Conservation (phyloP, 2,329 filamentous ascomycete genomes). For the Fusarium ambrosium region DNA sequence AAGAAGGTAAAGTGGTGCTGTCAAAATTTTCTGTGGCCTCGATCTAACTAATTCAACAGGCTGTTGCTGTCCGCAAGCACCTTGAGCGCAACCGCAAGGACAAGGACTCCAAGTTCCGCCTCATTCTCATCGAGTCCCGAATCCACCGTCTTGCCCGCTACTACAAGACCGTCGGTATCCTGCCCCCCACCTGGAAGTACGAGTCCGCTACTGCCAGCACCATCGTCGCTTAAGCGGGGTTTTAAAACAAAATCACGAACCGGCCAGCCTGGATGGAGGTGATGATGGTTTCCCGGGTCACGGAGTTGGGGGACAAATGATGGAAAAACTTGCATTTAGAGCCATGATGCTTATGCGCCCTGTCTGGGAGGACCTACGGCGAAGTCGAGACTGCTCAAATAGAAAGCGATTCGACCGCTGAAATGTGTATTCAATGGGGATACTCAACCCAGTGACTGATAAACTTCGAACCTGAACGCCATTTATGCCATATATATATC, state of each 20-base stretch:
- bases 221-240: conserved; percentile 81
- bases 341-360: conserved; percentile 58
- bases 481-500: conserved; percentile 27
- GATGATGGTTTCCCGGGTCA: conserved; percentile 56
- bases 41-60: conserved; percentile 64
- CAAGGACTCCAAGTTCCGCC: conserved; percentile 99
- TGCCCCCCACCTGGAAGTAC: conserved; percentile 97
- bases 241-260: conserved; percentile 33
- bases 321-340: conserved; percentile 61
- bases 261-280: conserved; percentile 45
- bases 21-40: background rate
- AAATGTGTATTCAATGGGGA: conserved; percentile 47
- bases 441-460: conserved; percentile 44
- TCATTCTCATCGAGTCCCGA: conserved; percentile 99
- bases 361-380: conserved; percentile 50
- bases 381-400: conserved; percentile 51
- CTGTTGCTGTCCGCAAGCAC: conserved; percentile 99
- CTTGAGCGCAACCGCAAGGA: conserved; percentile 99
- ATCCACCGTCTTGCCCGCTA: conserved; percentile 99
- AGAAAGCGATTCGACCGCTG: conserved; percentile 53
- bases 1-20: conserved; percentile 82
- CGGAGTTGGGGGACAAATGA: conserved; percentile 60
- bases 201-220: conserved; percentile 97
- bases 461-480: conserved; percentile 44
- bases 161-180: conserved; percentile 95